Evolutionary conservation across 768 basidiomycete species (phyloP).

Genomic region (Scleroderma citrinum): DNA sequence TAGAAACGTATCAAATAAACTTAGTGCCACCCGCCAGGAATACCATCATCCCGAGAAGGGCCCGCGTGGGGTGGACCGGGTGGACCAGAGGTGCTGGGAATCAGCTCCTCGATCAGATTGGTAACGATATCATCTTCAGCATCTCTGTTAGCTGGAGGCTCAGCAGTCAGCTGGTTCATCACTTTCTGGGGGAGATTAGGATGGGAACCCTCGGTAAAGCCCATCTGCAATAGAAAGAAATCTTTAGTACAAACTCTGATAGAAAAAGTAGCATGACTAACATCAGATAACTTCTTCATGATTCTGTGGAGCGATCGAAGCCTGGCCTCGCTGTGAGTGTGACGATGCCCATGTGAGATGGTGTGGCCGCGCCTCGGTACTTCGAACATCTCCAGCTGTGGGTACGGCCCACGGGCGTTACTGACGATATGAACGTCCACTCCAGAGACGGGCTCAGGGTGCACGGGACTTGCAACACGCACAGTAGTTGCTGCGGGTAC

Average conservation of each 20-base stretch:
- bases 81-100: slow-evolving; percentile 36
- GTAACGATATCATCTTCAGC: slow-evolving; percentile 63
- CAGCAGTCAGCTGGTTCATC: slow-evolving; percentile 41
- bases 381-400: slow-evolving; percentile 58
- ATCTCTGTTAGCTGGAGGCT: slow-evolving; percentile 41
- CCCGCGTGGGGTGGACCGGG: slow-evolving; percentile 35
- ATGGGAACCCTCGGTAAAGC: slow-evolving; percentile 56
- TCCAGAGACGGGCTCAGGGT: slow-evolving; percentile 5
- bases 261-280: slow-evolving; percentile 30
- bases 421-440: slow-evolving; percentile 48
- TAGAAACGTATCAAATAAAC: not conserved
- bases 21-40: slow-evolving; percentile 45
- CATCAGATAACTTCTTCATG: slow-evolving; percentile 55
- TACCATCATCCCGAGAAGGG: slow-evolving; percentile 21
- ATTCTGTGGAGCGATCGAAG: slow-evolving; percentile 46
- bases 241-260: slow-evolving; percentile 7
- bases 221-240: slow-evolving; percentile 48
- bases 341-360: slow-evolving; percentile 13
- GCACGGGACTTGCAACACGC: slow-evolving; percentile 8
- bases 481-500: slow-evolving; percentile 7
- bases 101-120: slow-evolving; percentile 51
- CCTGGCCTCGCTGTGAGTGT: slow-evolving; percentile 11
- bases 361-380: slow-evolving; percentile 42
- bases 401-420: slow-evolving; percentile 54
- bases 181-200: slow-evolving; percentile 49